These are phyloP conservation scores for Stemphylium vesicarium DNA, from an alignment of 2,329 filamentous ascomycete species.

Conservation along the genomic window DNA sequence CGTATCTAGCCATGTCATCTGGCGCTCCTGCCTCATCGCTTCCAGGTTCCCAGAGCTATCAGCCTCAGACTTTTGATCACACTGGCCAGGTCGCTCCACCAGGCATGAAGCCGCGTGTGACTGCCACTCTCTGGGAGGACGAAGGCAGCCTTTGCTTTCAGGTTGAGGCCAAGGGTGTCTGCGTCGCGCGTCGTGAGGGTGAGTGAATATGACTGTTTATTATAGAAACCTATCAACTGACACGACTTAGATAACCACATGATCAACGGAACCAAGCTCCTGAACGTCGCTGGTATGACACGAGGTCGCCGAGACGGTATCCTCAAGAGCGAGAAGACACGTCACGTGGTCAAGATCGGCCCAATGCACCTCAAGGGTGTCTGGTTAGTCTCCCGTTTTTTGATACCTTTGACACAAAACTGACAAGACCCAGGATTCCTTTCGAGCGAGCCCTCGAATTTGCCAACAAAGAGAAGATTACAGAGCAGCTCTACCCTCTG, in stretches of 20 bases:
- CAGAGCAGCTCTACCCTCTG: slow-evolving; percentile 89
- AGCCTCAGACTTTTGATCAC: slow-evolving; percentile 71
- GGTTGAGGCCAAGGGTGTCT: slow-evolving; percentile 94
- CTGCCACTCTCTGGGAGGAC: slow-evolving; percentile 96
- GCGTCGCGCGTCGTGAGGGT: slow-evolving; percentile 93
- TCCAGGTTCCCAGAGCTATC: slow-evolving; percentile 42
- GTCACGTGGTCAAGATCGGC: slow-evolving; percentile 97
- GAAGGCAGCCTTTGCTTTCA: slow-evolving; percentile 98
- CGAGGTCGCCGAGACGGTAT: slow-evolving; percentile 94
- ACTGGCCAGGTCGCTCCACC: slow-evolving; percentile 92
- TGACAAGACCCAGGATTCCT: slow-evolving; percentile 74
- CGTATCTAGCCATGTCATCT: slow-evolving; percentile 41
- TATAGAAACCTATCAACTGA: neutral
- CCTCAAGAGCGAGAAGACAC: slow-evolving; percentile 94
- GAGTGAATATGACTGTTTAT: slow-evolving; percentile 12
- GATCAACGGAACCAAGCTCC: slow-evolving; percentile 97
- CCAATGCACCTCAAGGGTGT: slow-evolving; percentile 96
- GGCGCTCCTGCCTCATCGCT: slow-evolving; percentile 37
- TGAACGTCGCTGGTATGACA: slow-evolving; percentile 98
- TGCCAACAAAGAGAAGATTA: slow-evolving; percentile 99
- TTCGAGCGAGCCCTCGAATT: slow-evolving; percentile 98
- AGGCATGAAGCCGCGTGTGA: slow-evolving; percentile 95
- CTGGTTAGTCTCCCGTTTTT: slow-evolving; percentile 28
- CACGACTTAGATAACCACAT: slow-evolving; percentile 82
- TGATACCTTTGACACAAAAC: neutral